Percentiles rank a stretch among this genome's conserved stretches.
phyloP scores from a whole-genome alignment of 1,284 basidiomycete genomes.

The Microbotryum lychnidis-dioicae region DNA sequence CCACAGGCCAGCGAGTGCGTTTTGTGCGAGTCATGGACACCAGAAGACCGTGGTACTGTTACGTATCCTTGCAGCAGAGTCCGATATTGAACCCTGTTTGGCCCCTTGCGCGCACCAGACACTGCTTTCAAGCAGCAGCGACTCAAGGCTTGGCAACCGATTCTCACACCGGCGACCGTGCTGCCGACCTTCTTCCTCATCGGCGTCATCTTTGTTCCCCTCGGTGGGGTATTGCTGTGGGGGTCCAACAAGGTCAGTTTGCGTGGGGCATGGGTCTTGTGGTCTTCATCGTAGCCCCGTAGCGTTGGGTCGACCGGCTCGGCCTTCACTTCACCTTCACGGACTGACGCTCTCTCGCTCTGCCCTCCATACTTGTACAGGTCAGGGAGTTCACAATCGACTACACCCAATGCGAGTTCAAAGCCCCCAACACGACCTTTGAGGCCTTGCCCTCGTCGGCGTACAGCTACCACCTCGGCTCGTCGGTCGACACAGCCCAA shows the following conservation, averaged over 20 bases:
- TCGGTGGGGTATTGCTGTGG: slow-evolving; percentile 77
- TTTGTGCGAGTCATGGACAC: not conserved
- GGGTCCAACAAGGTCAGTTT: slow-evolving; percentile 58
- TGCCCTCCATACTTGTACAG: slow-evolving; percentile 37
- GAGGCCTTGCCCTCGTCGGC: slow-evolving; percentile 54
- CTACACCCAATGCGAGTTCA: slow-evolving; percentile 80
- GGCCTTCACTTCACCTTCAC: not conserved
- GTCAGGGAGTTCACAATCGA: slow-evolving; percentile 92
- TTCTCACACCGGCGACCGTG: slow-evolving; percentile 93
- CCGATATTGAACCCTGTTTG: too few species aligned
- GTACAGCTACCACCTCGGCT: slow-evolving; percentile 56
- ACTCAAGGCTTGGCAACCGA: slow-evolving; percentile 99
- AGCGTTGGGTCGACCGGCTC: not conserved
- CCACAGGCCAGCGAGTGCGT: slow-evolving; percentile 78
- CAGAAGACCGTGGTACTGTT: not conserved
- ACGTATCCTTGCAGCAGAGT: not conserved
- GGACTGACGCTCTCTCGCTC: not conserved
- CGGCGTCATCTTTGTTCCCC: slow-evolving; percentile 88
- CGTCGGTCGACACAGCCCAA: slow-evolving; percentile 14
- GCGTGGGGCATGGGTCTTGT: too few species aligned
- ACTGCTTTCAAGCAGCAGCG: slow-evolving; percentile 99
- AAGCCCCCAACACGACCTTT: slow-evolving; percentile 51
- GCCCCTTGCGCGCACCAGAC: slow-evolving; percentile 7
- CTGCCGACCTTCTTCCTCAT: slow-evolving; percentile 92
- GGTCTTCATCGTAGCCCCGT: not conserved